Base-by-base conservation (phyloP, 306 rosid species). In the Vigna unguiculata region DNA sequence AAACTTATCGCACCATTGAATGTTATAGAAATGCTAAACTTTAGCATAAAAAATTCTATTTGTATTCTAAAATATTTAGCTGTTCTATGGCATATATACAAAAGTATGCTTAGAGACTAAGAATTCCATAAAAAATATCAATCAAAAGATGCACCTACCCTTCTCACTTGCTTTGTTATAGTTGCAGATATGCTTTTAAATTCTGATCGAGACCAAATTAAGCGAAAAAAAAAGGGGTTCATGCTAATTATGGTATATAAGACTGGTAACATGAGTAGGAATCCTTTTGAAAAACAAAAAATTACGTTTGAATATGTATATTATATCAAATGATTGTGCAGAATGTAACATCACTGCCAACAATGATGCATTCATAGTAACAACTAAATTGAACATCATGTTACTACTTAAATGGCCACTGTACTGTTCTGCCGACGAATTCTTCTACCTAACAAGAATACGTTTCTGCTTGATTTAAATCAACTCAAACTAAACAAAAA, bases 101-200 rank as follows among this genome's bases (percentile, higher is more conserved):
- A 5, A 32, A 32, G 36, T 32, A 6, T 32, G 36, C 7, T 1
- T 5, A 32, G 0, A 32, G 36, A 4, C 36, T 32, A 52, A 20
- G 76, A 38, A 71, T 71, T 71, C 5, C 40, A 9, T 51, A 48
- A 53, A 71, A 32, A 32, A 52, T 41, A 30, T 17, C 8, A 30
- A 36, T 69, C 78, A 70, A 78, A 40, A 63, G 78, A 25, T 48
- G 28, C 32, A 15, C 48, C 46, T 40, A 52, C 40, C 51, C 17
- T 30, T 19, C 58, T 11, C 21, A 46, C 71, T 17, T 12, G 34
- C 11, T 57, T 53, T 71, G 21, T 36, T 13, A 14, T 34, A 32
- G 34, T 19, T 32, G 9, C 28, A n/a, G 21, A 52, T 21, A 49
- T 48, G 75, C 49, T 12, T 71, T 36, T 34, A 19, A 53, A 32